phyloP scores from a whole-genome alignment of 2,329 filamentous ascomycete genomes.

The Monosporascus ibericus region DNA sequence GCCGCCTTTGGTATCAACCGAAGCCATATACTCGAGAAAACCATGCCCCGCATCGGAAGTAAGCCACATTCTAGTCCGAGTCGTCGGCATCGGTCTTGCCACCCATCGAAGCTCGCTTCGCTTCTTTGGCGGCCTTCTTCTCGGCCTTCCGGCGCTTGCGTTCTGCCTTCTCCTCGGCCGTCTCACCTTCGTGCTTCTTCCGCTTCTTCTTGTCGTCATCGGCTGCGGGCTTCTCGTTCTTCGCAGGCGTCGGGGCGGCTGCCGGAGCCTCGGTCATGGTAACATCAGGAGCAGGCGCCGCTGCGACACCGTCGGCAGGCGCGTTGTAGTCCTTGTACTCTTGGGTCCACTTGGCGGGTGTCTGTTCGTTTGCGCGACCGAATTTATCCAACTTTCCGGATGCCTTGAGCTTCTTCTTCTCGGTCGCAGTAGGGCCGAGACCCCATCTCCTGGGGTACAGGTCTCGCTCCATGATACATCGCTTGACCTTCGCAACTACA shows the following conservation, averaged over 20 bases:
- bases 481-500: slow-evolving; percentile 97
- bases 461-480: slow-evolving; percentile 99
- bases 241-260: slow-evolving; percentile 27
- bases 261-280: slow-evolving; percentile 35
- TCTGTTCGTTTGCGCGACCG: slow-evolving; percentile 85
- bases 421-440: slow-evolving; percentile 81
- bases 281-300: slow-evolving; percentile 39
- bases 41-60: not conserved
- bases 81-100: slow-evolving; percentile 47
- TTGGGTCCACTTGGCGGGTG: slow-evolving; percentile 85
- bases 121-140: slow-evolving; percentile 52
- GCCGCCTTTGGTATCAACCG: slow-evolving; percentile 20
- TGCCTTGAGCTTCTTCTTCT: slow-evolving; percentile 99
- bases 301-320: slow-evolving; percentile 36
- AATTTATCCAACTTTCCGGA: slow-evolving; percentile 98
- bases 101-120: slow-evolving; percentile 48
- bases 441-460: slow-evolving; percentile 97
- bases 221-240: slow-evolving; percentile 35
- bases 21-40: slow-evolving; percentile 11
- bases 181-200: slow-evolving; percentile 75
- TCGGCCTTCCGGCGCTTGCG: slow-evolving; percentile 55
- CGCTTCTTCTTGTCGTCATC: slow-evolving; percentile 70
- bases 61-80: slow-evolving; percentile 36
- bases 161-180: slow-evolving; percentile 60
- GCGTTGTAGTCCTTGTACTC: slow-evolving; percentile 88